phyloP scores from a whole-genome alignment of 768 basidiomycete species.

The Lactarius indigo region DNA sequence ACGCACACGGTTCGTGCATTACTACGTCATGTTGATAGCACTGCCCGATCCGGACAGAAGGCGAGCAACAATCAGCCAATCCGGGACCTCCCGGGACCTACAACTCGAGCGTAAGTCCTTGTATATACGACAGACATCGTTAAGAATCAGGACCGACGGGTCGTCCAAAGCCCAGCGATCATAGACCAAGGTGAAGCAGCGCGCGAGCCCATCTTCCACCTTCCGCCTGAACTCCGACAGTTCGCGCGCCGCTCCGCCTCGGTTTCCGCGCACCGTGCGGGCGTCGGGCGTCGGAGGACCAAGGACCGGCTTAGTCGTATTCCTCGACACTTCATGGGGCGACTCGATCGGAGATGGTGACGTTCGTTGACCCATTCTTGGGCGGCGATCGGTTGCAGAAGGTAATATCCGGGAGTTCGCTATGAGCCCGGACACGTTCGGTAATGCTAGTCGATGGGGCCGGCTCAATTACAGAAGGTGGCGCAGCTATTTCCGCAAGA shows the following conservation, averaged over 20 bases:
- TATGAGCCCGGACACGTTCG: too few relatives aligned
- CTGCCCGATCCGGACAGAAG: neutral
- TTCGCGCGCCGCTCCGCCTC: neutral
- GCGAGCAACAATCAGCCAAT: neutral
- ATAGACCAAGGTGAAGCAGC: neutral
- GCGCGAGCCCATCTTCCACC: neutral
- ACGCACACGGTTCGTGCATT: neutral
- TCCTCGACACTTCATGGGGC: neutral
- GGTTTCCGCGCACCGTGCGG: neutral
- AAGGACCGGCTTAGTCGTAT: neutral
- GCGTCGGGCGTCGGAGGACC: neutral
- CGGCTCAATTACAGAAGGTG: neutral
- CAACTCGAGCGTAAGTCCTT: too few relatives aligned
- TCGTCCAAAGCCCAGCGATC: neutral
- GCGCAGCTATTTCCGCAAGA: too few relatives aligned
- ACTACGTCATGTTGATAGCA: neutral
- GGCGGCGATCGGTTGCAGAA: too few relatives aligned
- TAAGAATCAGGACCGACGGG: neutral
- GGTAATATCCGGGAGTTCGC: too few relatives aligned
- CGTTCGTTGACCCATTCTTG: too few relatives aligned
- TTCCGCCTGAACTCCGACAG: neutral
- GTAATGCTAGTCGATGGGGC: too few relatives aligned
- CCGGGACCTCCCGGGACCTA: neutral
- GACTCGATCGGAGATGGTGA: neutral
- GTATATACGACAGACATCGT: neutral